These are phyloP conservation scores for Mycena vitilis DNA, from an alignment of 768 basidiomycete genomes.

Conservation along the genomic window DNA sequence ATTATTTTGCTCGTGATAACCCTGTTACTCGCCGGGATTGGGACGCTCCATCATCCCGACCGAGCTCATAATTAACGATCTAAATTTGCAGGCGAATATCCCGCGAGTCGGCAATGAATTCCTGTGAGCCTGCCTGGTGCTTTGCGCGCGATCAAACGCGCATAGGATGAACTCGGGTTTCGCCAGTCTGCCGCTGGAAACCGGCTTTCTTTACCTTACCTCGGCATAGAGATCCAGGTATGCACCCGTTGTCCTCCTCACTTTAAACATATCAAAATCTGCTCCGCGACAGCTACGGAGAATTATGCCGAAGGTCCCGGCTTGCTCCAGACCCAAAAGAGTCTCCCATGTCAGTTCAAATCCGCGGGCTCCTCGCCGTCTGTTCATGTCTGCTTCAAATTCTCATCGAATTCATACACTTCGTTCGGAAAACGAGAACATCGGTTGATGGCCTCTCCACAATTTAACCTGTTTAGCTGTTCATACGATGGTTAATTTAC, in stretches of 20 bases:
- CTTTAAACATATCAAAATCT: background rate
- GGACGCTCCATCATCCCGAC: conserved; percentile 1
- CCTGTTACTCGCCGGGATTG: conserved; percentile 11
- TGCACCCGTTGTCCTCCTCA: too few relatives aligned
- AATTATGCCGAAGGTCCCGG: background rate
- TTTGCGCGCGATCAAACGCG: conserved; percentile 13
- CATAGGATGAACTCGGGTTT: background rate
- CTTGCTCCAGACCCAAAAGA: background rate
- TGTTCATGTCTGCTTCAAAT: background rate
- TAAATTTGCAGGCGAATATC: conserved; percentile 8
- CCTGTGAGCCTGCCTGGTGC: background rate
- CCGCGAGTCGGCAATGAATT: background rate
- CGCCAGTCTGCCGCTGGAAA: background rate
- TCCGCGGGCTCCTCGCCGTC: background rate
- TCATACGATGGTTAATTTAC: background rate
- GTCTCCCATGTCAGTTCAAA: too few relatives aligned
- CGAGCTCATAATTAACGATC: conserved; percentile 13
- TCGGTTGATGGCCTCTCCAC: background rate
- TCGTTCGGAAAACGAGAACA: background rate
- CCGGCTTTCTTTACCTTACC: too few relatives aligned
- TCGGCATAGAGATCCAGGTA: background rate
- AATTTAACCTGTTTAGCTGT: background rate
- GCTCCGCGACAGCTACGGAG: background rate
- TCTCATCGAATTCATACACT: background rate
- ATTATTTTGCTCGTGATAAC: conserved; percentile 5